Evolutionary conservation across 2,329 filamentous ascomycete species (phyloP), one percentile per base, ranked within the genome.

Genomic region (Aaosphaeria arxii): DNA sequence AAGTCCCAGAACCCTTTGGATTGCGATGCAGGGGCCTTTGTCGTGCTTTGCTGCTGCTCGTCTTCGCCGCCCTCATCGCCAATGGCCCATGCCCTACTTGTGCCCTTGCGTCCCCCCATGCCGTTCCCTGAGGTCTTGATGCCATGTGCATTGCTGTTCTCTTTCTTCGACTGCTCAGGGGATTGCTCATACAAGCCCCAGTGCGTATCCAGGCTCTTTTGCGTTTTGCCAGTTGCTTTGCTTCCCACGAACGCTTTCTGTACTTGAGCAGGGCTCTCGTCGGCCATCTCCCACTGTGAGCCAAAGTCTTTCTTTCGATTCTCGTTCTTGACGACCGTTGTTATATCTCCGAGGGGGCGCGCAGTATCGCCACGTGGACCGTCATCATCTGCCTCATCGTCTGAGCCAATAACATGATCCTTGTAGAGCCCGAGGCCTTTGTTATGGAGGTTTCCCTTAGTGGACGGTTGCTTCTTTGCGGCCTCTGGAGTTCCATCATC

Each of bases 291-390:
- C 75, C 91, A 96, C 59, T 96, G 89, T 17, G 84, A 71, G 43
- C 85, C 84, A 58, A 95, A 91, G 66, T 89, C 83, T 70, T 91
- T 89, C 62, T 77, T 79, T 47, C 89, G 86, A 68, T 86, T 82
- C 63, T 85, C 83, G 49, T 85, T 78, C 70, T 92, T 89, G 57
- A 86, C 85, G 46, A 83, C 76, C 63, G 89, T 90, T 52, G 86
- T 88, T 48, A 89, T 83, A 59, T 85, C 83, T 43, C 79, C 80
- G 7, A 89, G 77, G 7, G 85, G 74, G 17, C 49, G 64, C 52
- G 58, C 72, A 53, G 53, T 66, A 45, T 69, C 66, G 13, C 69
- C 66, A 47, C 63, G 57, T 1, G 56, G 52, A 30, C 44, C 46
- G 17, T 77, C 78, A 32, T 83, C 80, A 43, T 84, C 79, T 49